Evolutionary conservation across 1,139 yeast species (phyloP), one percentile per base, ranked within the genome.

Genomic region (Pichia kudriavzevii): DNA sequence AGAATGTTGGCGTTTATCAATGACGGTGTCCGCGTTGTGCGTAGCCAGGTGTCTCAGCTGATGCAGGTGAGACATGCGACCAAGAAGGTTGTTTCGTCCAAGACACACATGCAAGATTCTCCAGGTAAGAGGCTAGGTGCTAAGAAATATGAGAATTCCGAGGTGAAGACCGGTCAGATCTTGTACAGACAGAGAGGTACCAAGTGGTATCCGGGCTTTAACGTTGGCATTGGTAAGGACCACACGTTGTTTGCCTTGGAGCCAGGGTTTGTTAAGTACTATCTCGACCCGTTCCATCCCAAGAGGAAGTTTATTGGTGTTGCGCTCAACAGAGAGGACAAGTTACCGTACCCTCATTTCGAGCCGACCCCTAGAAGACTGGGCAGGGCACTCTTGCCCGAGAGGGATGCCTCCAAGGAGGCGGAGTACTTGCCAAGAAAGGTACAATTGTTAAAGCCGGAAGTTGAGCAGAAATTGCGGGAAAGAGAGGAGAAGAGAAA

Each of bases 241-340:
- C 97, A 88, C 57, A 91, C 98, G 3, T 73, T 91, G 25, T 87
- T 69, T 61, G 96, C 98, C 3, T 56, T 69, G 30, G 97, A 91
- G 54, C 95, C 96, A 2, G 98, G 98, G 17, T 87, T 67, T 57
- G 96, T 91, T 32, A 73, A 94, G 46, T 91, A 75, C 61, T 91
- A 91, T 59, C 66, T 77, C 45, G 96, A 91, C 63, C 98, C 98
- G n/a, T 88, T 88, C 68, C 98, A 91, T 55, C 96, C 97, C 28
- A 74, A 77, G 55, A 75, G 97, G 58, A 81, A 80, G 56, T 83
- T 83, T 53, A 85, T 87, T 39, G 98, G 98, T 27, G 78, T 91
- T 35, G 88, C 94, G 2, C 67, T 91, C 41, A 66, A 66, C 31
- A 69, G 70, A 44, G 80, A 77, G 4, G 62, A 73, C 29, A 62